Base-by-base conservation (phyloP, 2,329 filamentous ascomycete species). In the Epichloe amarillans region DNA sequence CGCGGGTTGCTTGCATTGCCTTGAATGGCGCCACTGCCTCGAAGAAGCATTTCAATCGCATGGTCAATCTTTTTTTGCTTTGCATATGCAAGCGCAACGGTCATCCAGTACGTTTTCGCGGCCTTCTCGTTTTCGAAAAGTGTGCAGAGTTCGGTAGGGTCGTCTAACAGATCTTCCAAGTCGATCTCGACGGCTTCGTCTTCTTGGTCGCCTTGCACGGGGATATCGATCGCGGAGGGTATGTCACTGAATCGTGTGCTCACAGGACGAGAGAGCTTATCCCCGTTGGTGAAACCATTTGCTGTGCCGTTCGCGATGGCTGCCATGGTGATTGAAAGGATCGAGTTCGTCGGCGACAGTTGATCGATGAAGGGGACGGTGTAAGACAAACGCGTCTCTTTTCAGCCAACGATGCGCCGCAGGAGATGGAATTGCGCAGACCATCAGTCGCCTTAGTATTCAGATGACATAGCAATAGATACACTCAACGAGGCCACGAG, bases 61-160 rank as follows among this genome's bases (percentile, higher is more conserved):
- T 93, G 86, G 63, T 96, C 90, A 55, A 93, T 80, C 70, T 95
- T 95, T 63, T 84, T 84, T 83, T 95, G 88, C 71, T 97, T 98
- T 40, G 93, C 91, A 64, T 98, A 98, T 46, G 91, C 91, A 53
- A 97, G 76, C 41, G 94, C 87, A 57, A 97, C 93, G n/a, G 88
- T 91, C 75, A 98, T 91, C 94, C 94, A 98, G 59, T 94, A 94
- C 49, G 84, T 88, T 61, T 91, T 89, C 38, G 88, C 85, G 15
- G 89, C 90, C 62, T 84, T 83, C 67, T 98, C 94, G 62, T 93
- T 95, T 70, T 98, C 91, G 56, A 98, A 82, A 47, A 98, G 77
- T 33, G 88, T 93, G 67, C 93, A 98, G 5, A 98, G 78, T 71
- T 98, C 93, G 45, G 87, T 95, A 19, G 88, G 88, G 64, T 97